Evolutionary conservation across 2,329 filamentous ascomycete species (phyloP).

Genomic region (Penicillium sp.): DNA sequence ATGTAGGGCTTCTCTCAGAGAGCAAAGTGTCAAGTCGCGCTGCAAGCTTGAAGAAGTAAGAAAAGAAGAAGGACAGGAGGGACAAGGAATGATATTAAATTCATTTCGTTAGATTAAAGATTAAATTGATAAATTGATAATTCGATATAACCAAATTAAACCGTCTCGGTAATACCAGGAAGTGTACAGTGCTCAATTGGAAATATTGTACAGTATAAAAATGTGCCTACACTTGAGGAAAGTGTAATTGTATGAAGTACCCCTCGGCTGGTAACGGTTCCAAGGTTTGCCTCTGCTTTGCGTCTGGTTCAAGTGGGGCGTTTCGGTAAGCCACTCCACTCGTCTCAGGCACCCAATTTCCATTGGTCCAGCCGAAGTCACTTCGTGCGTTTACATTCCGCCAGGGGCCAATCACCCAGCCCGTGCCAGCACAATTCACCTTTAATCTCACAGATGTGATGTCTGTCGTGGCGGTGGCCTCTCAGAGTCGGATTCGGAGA

Average conservation of each 20-base stretch:
- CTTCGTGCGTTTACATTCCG: neutral
- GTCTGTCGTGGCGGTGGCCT: neutral
- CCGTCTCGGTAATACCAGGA: slow-evolving; percentile 1
- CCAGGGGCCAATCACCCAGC: neutral
- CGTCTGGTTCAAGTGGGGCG: neutral
- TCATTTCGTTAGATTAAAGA: slow-evolving; percentile 7
- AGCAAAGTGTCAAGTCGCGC: slow-evolving; percentile 13
- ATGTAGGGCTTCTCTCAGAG: slow-evolving; percentile 15
- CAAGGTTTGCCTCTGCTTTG: neutral
- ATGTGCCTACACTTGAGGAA: neutral
- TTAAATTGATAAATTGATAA: neutral
- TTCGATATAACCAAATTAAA: neutral
- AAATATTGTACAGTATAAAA: too few species aligned
- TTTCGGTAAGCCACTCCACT: neutral
- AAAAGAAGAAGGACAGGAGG: slow-evolving; percentile 7
- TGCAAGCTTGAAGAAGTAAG: slow-evolving; percentile 13
- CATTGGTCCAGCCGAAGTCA: neutral
- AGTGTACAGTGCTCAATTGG: too few species aligned
- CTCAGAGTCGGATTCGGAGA: neutral
- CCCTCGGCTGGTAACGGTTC: neutral
- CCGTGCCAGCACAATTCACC: neutral
- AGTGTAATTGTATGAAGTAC: neutral
- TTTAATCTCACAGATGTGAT: slow-evolving; percentile 7
- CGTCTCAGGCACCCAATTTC: neutral
- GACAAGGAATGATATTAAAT: neutral